A percentile compares a stretch with the other conserved stretches of the same genome.
phyloP scores from a whole-genome alignment of 2,329 filamentous ascomycete species.

The Clonostachys rhizophaga region DNA sequence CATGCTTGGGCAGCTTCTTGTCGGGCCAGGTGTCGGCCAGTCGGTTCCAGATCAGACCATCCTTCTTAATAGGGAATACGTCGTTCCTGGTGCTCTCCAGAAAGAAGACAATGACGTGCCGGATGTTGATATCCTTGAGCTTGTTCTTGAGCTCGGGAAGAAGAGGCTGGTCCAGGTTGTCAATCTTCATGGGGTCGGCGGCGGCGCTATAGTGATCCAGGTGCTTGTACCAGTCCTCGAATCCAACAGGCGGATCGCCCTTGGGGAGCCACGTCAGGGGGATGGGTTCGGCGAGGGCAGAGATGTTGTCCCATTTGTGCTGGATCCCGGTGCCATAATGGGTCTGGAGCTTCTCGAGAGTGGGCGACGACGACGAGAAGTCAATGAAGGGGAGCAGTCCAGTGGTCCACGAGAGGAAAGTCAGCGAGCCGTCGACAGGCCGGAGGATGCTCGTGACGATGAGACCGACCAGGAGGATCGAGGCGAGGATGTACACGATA shows the following conservation, averaged over 20 bases:
- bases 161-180: slow-evolving; percentile 26
- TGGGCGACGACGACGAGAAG: slow-evolving; percentile 16
- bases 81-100: slow-evolving; percentile 39
- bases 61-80: slow-evolving; percentile 36
- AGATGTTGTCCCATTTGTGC: slow-evolving; percentile 16
- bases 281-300: slow-evolving; percentile 14
- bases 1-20: slow-evolving; percentile 21
- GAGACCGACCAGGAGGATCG: slow-evolving; percentile 1
- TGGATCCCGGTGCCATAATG: slow-evolving; percentile 12
- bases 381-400: slow-evolving; percentile 24
- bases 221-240: slow-evolving; percentile 19
- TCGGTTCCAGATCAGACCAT: slow-evolving; percentile 27
- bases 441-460: slow-evolving; percentile 6
- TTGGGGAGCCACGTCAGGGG: slow-evolving; percentile 17
- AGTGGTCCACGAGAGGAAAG: slow-evolving; percentile 27
- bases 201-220: slow-evolving; percentile 23
- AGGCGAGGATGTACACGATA: no score
- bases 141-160: slow-evolving; percentile 15
- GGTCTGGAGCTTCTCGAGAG: slow-evolving; percentile 13
- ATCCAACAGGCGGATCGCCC: slow-evolving; percentile 5
- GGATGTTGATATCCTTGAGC: slow-evolving; percentile 25
- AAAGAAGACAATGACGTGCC: slow-evolving; percentile 36
- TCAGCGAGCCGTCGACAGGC: slow-evolving; percentile 19
- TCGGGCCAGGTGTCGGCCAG: slow-evolving; percentile 22
- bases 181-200: slow-evolving; percentile 31